Percentiles rank a stretch among this genome's conserved stretches.
These are phyloP conservation scores for Aspergillus egyptiacus DNA, from an alignment of 495 filamentous ascomycete genomes.

Conservation along the genomic window DNA sequence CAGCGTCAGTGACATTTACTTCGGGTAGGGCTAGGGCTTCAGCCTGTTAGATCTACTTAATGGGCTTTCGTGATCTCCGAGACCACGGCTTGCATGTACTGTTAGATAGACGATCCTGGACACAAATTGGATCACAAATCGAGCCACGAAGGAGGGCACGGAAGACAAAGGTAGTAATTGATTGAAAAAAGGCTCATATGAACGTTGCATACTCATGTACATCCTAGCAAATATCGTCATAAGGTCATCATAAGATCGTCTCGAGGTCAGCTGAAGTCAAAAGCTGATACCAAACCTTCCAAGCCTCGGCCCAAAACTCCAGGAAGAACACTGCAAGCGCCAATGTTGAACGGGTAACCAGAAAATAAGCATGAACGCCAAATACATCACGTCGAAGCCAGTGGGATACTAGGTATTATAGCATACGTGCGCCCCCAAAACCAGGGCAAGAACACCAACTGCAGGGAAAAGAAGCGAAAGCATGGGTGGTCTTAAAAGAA, in stretches of 20 bases:
- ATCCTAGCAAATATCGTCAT: slow-evolving; percentile 40
- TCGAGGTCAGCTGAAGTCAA: slow-evolving; percentile 27
- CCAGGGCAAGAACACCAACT: slow-evolving; percentile 5
- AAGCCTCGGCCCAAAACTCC: slow-evolving; percentile 31
- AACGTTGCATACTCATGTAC: slow-evolving; percentile 42
- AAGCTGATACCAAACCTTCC: slow-evolving; percentile 23
- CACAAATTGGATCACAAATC: neutral
- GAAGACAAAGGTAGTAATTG: neutral
- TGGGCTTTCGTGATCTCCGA: neutral
- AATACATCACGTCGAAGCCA: slow-evolving; percentile 1
- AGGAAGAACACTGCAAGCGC: slow-evolving; percentile 20
- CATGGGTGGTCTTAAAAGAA: slow-evolving; percentile 4
- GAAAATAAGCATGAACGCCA: slow-evolving; percentile 10
- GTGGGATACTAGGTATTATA: slow-evolving; percentile 6
- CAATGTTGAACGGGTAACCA: slow-evolving; percentile 17
- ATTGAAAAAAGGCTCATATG: slow-evolving; percentile 28
- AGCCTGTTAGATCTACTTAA: neutral
- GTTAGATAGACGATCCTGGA: neutral
- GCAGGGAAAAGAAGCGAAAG: neutral
- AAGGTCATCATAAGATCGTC: slow-evolving; percentile 40
- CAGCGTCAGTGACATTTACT: slow-evolving; percentile 17
- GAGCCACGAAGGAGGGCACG: slow-evolving; percentile 13
- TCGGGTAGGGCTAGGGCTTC: neutral
- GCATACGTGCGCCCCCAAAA: slow-evolving; percentile 2
- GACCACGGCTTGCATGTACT: neutral